These are phyloP conservation scores for Penicillium psychrosexuale DNA, from an alignment of 2,329 filamentous ascomycete genomes.

Conservation along the genomic window DNA sequence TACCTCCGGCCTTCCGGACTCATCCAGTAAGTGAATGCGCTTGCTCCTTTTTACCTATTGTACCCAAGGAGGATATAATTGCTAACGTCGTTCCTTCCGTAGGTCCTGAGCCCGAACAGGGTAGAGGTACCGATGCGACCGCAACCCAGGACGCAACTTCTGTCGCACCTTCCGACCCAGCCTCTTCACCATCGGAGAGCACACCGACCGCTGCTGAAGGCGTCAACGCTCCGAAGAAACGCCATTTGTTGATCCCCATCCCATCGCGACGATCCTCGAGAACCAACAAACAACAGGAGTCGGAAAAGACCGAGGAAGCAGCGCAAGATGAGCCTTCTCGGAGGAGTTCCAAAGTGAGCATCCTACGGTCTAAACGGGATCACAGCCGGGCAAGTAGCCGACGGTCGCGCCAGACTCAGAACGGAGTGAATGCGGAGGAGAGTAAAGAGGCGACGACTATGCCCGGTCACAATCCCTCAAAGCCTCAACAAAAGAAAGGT, in stretches of 20 bases:
- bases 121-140: conserved; percentile 22
- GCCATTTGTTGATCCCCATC: conserved; percentile 36
- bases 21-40: conserved; percentile 27
- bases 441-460: conserved; percentile 30
- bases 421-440: conserved; percentile 32
- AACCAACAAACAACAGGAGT: conserved; percentile 33
- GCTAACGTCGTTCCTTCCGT: conserved; percentile 14
- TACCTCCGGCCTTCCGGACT: conserved; percentile 26
- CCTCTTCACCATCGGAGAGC: conserved; percentile 9
- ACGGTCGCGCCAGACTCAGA: conserved; percentile 39
- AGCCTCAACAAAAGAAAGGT: conserved; percentile 41
- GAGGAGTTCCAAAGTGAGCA: conserved; percentile 64
- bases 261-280: conserved; percentile 41
- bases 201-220: conserved; percentile 15
- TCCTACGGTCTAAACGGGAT: conserved; percentile 61
- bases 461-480: conserved; percentile 34
- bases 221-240: conserved; percentile 35
- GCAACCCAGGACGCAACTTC: conserved; percentile 19
- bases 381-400: conserved; percentile 63
- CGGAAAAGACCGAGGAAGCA: conserved; percentile 34
- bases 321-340: conserved; percentile 47
- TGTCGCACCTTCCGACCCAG: conserved; percentile 18
- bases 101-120: conserved; percentile 29
- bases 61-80: neutral
- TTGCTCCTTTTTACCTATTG: conserved; percentile 1